Base-by-base conservation (phyloP, 2,329 filamentous ascomycete species). In the Aspergillus sclerotialis region DNA sequence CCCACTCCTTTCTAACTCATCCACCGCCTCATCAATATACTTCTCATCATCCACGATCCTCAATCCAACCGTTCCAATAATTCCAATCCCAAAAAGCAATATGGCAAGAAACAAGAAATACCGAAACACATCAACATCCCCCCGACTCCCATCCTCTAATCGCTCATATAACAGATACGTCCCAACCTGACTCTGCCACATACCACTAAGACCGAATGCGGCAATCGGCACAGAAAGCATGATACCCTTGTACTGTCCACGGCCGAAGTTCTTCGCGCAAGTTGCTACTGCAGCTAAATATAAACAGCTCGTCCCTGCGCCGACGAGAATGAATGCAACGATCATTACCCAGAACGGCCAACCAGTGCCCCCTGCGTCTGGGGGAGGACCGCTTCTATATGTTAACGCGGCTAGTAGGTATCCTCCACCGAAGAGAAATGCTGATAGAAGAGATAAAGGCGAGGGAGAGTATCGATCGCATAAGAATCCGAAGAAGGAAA, bases 251-350 rank as follows among this genome's bases (percentile, higher is more conserved):
- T 93, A 82, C 53, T 82, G 84, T 4, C 88, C 87, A 40, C 83
- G 80, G 31, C 89, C 89, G 64, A 96, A 98, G 65, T 96, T 98
- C 77, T 98, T 98, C 23, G 92, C 92, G 55, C 88, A 94, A 0
- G 90, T 94, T 5, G 90, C 90, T n/a, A 98, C 82, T 2, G 87
- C 82, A 32, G 81, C 76, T 36, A 96, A 72, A 60, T 96, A 98
- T 78, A 96, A 88, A 59, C 78, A 78, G 45, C 84, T 85, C 0
- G 90, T 95, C 4, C 79, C 90, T 42, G 82, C 74, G 2, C 92
- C 92, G 38, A 98, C 79, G 33, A 76, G 74, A 30, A 89, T 72
- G 58, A 96, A 98, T 1, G 88, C 82, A 35, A 86, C 56, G 5
- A 95, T 68, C 90, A 98, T 94, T 48, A 84, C 69, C 45, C 75